A percentile compares a stretch with the other conserved stretches of the same genome.
These are phyloP conservation scores for Xylariaceae sp. DNA, from an alignment of 2,329 filamentous ascomycete genomes.

Conservation along the genomic window DNA sequence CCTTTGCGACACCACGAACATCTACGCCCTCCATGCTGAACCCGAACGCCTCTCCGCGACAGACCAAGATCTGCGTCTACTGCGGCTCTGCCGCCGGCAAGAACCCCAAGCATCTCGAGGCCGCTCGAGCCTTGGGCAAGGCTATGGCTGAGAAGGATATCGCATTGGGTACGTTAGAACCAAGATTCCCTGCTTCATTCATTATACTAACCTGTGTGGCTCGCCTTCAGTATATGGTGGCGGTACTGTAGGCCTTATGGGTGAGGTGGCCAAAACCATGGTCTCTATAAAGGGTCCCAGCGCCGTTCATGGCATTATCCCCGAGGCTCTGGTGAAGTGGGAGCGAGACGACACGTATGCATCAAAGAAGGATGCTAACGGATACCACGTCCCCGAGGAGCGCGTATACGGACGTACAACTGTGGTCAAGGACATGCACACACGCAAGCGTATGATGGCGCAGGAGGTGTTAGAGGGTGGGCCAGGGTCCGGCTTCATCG, in stretches of 20 bases:
- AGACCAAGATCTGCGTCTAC: slow-evolving; percentile 86
- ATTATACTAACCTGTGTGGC: slow-evolving; percentile 20
- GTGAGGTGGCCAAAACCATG: slow-evolving; percentile 86
- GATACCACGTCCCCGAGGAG: slow-evolving; percentile 68
- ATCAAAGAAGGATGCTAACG: slow-evolving; percentile 50
- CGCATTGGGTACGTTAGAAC: slow-evolving; percentile 63
- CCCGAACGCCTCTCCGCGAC: slow-evolving; percentile 45
- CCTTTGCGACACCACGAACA: slow-evolving; percentile 40
- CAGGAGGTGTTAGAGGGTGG: slow-evolving; percentile 82
- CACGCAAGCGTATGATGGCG: slow-evolving; percentile 93
- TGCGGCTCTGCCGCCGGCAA: slow-evolving; percentile 83
- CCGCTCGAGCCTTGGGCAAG: slow-evolving; percentile 76
- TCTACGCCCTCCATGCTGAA: slow-evolving; percentile 42
- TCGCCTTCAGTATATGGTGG: slow-evolving; percentile 79
- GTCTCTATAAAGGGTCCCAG: slow-evolving; percentile 81
- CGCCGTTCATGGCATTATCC: slow-evolving; percentile 92
- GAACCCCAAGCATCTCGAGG: slow-evolving; percentile 75
- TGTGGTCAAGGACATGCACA: slow-evolving; percentile 94
- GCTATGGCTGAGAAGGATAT: slow-evolving; percentile 80
- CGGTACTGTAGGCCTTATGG: slow-evolving; percentile 94
- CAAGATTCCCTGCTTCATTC: not conserved
- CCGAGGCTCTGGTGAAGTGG: slow-evolving; percentile 79
- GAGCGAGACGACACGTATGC: slow-evolving; percentile 71
- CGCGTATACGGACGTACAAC: slow-evolving; percentile 81
- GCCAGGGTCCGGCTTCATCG: slow-evolving; percentile 86